A percentile compares a stretch with the other conserved stretches of the same genome.
Conservation (phyloP, 371 early-diverging fungal genomes). For the Lichtheimia ornata region DNA sequence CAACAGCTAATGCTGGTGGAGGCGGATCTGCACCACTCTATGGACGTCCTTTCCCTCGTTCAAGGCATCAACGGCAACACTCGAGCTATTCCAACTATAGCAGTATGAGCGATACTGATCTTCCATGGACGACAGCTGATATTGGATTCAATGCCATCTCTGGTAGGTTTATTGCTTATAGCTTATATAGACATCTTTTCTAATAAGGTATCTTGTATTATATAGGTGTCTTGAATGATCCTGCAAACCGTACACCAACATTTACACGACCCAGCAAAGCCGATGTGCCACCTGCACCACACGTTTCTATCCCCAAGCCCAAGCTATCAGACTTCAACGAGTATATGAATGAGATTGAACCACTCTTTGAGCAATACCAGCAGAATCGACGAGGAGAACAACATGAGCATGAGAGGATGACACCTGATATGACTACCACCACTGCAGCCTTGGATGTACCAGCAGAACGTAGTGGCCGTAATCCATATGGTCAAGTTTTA, state of each 20-base stretch:
- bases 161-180: constrained; percentile 18
- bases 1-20: constrained; percentile 32
- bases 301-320: constrained; percentile 64
- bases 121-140: constrained; percentile 66
- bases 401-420: constrained; percentile 20
- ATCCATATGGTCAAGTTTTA: constrained; percentile 55
- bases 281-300: constrained; percentile 72
- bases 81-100: constrained; percentile 60
- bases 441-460: constrained; percentile 13
- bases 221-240: constrained; percentile 63
- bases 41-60: constrained; percentile 30
- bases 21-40: constrained; percentile 41
- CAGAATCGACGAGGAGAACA: constrained; percentile 46
- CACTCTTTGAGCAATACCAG: constrained; percentile 65
- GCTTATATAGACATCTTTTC: no score
- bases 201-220: background rate
- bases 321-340: constrained; percentile 65
- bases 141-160: constrained; percentile 67
- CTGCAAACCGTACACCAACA: constrained; percentile 50
- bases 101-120: constrained; percentile 60
- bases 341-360: constrained; percentile 62
- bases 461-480: constrained; percentile 44
- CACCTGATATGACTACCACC: constrained; percentile 4
- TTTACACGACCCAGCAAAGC: constrained; percentile 49
- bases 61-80: constrained; percentile 49